Percentiles rank a stretch among this genome's conserved stretches.
Conservation (phyloP, 208 protist genomes). For the Crithidia expoeki region DNA sequence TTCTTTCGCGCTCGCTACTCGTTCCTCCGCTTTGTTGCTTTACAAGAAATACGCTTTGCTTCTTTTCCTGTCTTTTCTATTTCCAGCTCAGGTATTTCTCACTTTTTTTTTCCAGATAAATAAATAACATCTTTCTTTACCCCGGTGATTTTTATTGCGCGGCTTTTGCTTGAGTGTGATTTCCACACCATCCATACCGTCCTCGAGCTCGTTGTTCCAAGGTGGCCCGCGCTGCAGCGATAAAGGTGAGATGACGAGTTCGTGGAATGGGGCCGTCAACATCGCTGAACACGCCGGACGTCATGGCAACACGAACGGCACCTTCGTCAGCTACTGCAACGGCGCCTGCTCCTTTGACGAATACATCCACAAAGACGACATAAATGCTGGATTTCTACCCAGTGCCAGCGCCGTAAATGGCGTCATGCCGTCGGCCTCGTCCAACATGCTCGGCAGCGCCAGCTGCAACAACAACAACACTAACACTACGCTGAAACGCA, state of each 20-base stretch:
- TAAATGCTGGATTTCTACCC: background rate
- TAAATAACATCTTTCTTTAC: background rate
- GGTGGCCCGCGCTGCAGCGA: conserved; percentile 1
- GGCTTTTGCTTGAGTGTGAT: too few species aligned
- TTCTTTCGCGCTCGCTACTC: too few species aligned
- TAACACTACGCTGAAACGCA: conserved; percentile 11
- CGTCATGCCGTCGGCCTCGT: conserved; percentile 7
- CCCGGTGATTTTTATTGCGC: too few species aligned
- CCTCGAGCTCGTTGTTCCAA: conserved; percentile 11
- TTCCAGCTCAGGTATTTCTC: background rate
- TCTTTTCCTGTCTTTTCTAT: background rate
- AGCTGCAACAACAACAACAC: background rate
- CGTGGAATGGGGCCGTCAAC: background rate
- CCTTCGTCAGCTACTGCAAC: conserved; percentile 3
- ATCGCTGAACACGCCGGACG: background rate
- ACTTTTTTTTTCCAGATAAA: background rate
- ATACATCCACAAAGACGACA: background rate
- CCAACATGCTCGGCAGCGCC: background rate
- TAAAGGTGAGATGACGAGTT: background rate
- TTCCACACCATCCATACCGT: background rate
- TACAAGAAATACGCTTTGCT: background rate
- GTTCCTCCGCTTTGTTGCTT: too few species aligned
- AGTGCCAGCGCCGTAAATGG: background rate
- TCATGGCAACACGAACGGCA: background rate
- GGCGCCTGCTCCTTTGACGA: conserved; percentile 14